A percentile compares a stretch with the other conserved stretches of the same genome.
Evolutionary conservation across 108 stramenopile genomes (phyloP).

Genomic region (Skeletonema menzelii): DNA sequence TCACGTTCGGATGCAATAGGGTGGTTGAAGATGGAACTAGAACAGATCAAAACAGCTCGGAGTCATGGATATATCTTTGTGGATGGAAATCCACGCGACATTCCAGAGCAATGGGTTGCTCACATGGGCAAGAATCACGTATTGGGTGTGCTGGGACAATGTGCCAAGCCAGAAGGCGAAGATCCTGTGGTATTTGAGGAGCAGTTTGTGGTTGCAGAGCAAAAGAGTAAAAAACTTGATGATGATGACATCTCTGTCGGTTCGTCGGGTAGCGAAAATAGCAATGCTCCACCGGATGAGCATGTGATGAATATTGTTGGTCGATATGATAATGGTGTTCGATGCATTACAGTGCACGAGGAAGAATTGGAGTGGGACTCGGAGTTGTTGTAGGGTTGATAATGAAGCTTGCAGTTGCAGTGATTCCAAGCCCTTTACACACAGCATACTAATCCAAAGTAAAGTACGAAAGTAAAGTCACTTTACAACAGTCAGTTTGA

Average conservation of each 20-base stretch:
- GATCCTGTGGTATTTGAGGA: constrained; percentile 10
- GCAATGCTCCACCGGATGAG: constrained; percentile 40
- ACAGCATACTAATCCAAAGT: too few relatives aligned
- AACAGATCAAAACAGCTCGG: constrained; percentile 77
- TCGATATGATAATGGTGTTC: constrained; percentile 50
- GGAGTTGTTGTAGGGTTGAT: constrained; percentile 27
- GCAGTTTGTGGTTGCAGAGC: constrained; percentile 9
- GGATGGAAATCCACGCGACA: constrained; percentile 68
- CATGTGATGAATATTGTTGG: constrained; percentile 62
- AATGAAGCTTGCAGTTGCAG: neutral
- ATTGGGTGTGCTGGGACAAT: constrained; percentile 32
- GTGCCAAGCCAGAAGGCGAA: constrained; percentile 8
- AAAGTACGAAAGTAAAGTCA: too few relatives aligned
- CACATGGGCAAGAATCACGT: constrained; percentile 54
- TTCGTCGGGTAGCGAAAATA: constrained; percentile 66
- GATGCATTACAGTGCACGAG: constrained; percentile 62
- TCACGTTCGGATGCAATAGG: constrained; percentile 39
- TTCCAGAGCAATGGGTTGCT: constrained; percentile 57
- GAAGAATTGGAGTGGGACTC: constrained; percentile 36
- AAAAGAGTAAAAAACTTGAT: constrained; percentile 27
- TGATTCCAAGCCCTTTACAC: too few relatives aligned
- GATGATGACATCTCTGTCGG: constrained; percentile 58
- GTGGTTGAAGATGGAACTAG: constrained; percentile 81
- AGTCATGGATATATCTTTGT: constrained; percentile 73
- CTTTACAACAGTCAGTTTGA: too few relatives aligned